Percentiles rank a stretch among this genome's conserved stretches.
Conservation (phyloP, 352 stramenopile genomes). For the Phytopythium vexans region DNA sequence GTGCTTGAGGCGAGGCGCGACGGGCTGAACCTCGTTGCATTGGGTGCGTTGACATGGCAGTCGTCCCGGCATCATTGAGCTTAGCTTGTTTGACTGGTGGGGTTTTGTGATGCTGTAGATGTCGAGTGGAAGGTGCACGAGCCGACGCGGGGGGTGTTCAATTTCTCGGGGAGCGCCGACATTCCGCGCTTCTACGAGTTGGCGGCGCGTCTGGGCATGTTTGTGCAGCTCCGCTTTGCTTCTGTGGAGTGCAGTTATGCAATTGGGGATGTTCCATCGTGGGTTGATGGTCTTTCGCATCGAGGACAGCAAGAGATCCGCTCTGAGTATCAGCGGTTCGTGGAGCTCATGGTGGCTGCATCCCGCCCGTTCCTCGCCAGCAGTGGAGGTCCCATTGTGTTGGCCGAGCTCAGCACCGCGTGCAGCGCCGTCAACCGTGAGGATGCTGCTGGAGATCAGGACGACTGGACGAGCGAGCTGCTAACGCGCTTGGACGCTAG, state of each 20-base stretch:
- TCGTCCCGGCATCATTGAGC: not conserved
- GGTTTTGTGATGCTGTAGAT: constrained; percentile 29
- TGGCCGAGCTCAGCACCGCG: constrained; percentile 75
- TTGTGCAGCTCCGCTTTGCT: constrained; percentile 67
- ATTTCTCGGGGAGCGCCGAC: constrained; percentile 46
- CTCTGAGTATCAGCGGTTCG: constrained; percentile 57
- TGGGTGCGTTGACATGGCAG: constrained; percentile 41
- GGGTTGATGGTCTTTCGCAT: constrained; percentile 57
- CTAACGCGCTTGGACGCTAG: constrained; percentile 46
- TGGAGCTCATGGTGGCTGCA: constrained; percentile 58
- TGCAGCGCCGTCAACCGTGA: constrained; percentile 38
- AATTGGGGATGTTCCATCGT: constrained; percentile 22
- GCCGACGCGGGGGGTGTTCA: constrained; percentile 43
- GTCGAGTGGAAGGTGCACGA: constrained; percentile 77
- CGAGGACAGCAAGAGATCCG: constrained; percentile 62
- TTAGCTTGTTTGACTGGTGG: not conserved
- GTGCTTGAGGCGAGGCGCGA: constrained; percentile 64
- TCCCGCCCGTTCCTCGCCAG: constrained; percentile 59
- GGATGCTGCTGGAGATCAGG: constrained; percentile 20
- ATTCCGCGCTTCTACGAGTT: constrained; percentile 63
- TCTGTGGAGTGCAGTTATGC: constrained; percentile 49
- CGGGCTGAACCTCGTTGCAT: constrained; percentile 68
- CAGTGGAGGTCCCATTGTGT: constrained; percentile 65
- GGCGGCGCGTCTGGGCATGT: constrained; percentile 47
- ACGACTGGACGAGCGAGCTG: constrained; percentile 54